Base-by-base conservation (phyloP, 257 asterid genomes). In the Nemophila menziesii region DNA sequence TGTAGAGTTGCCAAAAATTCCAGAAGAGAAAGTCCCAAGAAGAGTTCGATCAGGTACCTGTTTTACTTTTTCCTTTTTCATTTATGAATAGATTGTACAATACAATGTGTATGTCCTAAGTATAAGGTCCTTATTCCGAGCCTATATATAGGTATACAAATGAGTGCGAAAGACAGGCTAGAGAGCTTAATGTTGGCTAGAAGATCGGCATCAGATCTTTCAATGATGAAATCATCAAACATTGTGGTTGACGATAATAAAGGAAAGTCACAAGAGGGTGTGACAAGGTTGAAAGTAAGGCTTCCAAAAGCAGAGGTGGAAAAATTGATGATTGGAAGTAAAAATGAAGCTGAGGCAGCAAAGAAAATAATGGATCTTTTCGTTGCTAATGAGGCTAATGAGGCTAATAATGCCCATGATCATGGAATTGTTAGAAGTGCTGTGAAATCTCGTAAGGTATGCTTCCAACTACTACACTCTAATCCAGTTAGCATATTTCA, bases 91-190 rank as follows among this genome's bases (percentile, higher is more conserved):
- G n/a, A n/a, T n/a, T n/a, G n/a, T n/a, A n/a, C n/a, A n/a, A n/a
- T n/a, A n/a, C n/a, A n/a, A n/a, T n/a, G n/a, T n/a, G n/a, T n/a
- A n/a, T n/a, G n/a, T n/a, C n/a, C n/a, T n/a, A n/a, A n/a, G n/a
- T n/a, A n/a, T n/a, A n/a, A n/a, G n/a, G n/a, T n/a, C n/a, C n/a
- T n/a, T n/a, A n/a, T n/a, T n/a, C n/a, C n/a, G n/a, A n/a, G n/a
- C n/a, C n/a, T n/a, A n/a, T n/a, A n/a, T n/a, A n/a, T n/a, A n/a
- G n/a, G n/a, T 39, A 83, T 87, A 57, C 92, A 87, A 5, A 87
- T 87, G 97, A 69, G 75, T 65, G 95, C 97, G 2, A 83, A 87
- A 63, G 97, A 87, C 46, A 64, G 95, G 46, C 95, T 87, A 18
- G 97, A 87, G 68, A 76, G 80, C 63, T 66, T 87, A n/a, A 76